A percentile compares a stretch with the other conserved stretches of the same genome.
These are phyloP conservation scores for Chrysoporthe deuterocubensis DNA, from an alignment of 2,329 filamentous ascomycete species.

Conservation along the genomic window DNA sequence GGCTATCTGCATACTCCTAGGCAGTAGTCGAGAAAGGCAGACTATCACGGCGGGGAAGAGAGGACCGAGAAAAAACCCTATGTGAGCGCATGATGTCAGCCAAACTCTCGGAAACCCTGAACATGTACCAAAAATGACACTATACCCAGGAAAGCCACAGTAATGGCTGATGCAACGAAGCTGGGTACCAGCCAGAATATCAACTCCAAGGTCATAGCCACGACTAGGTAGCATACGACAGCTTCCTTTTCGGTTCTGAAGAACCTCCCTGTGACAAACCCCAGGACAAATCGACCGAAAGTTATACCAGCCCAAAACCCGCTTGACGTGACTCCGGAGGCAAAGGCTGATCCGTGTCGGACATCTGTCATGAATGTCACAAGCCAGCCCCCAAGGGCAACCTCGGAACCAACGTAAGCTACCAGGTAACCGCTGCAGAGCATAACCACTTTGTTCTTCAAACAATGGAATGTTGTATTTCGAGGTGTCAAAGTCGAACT, in stretches of 20 bases:
- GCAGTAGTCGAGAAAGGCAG: slow-evolving; percentile 74
- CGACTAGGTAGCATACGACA: slow-evolving; percentile 64
- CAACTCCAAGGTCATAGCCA: slow-evolving; percentile 68
- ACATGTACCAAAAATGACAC: too few relatives aligned
- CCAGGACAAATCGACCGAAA: slow-evolving; percentile 71
- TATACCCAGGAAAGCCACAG: slow-evolving; percentile 68
- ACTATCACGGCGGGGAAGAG: slow-evolving; percentile 78
- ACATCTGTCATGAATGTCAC: slow-evolving; percentile 62
- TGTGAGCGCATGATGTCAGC: too few relatives aligned
- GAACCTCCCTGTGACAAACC: slow-evolving; percentile 74
- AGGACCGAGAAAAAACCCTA: slow-evolving; percentile 73
- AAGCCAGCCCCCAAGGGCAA: slow-evolving; percentile 73
- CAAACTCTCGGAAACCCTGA: too few relatives aligned
- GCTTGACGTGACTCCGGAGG: slow-evolving; percentile 75
- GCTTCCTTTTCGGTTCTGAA: slow-evolving; percentile 67
- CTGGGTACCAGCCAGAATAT: slow-evolving; percentile 82
- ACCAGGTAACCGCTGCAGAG: slow-evolving; percentile 50
- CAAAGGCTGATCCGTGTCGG: slow-evolving; percentile 69
- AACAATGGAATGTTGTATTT: too few relatives aligned
- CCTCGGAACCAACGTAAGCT: slow-evolving; percentile 79
- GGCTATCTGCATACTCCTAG: slow-evolving; percentile 74
- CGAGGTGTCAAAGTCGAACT: too few relatives aligned
- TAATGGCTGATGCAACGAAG: slow-evolving; percentile 74
- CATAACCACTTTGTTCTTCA: too few relatives aligned
- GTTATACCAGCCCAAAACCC: slow-evolving; percentile 87